Base-by-base conservation (phyloP, 176 grass and related monocot genomes). In the Eremochloa ophiuroides region DNA sequence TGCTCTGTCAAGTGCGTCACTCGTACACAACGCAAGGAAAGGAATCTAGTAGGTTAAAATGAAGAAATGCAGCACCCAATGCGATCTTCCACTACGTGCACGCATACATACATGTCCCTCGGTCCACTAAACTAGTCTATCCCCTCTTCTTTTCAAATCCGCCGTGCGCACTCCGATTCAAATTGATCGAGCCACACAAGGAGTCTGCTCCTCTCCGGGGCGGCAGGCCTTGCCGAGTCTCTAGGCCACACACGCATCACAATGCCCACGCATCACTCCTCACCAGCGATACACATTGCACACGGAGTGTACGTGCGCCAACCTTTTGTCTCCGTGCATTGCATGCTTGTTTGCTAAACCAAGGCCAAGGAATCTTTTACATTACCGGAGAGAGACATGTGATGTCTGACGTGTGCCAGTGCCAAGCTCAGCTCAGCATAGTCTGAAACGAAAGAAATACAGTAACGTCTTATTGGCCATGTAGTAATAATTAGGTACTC, bases 401-500 rank as follows among this genome's bases (percentile, higher is more conserved):
- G 76, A 30, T 20, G 82, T 67, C 17, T 84, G 82, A 6, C 82
- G 69, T 73, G 40, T 85, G 83, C 14, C 83, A 22, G 46, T 13
- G 26, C 0, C 7, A 37, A 9, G 1, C 38, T 8, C 5, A 3
- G 56, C 8, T 61, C 74, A 76, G 73, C n/a, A n/a, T n/a, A 27
- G 39, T 44, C 15, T 76, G 27, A 9, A 33, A 70, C 20, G 20
- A 2, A 59, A 15, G 14, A 6, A 43, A 48, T n/a, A n/a, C n/a
- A n/a, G n/a, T n/a, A n/a, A 8, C 38, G 22, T 10, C 44, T 61
- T 28, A 68, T 60, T 70, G 50, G 50, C 51, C 43, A 42, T 23
- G 66, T 28, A 15, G 5, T 84, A n/a, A n/a, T n/a, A n/a, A n/a
- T n/a, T n/a, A n/a, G n/a, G n/a, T n/a, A n/a, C n/a, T n/a, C n/a